Evolutionary conservation across 2,329 filamentous ascomycete genomes (phyloP), one percentile per base, ranked within the genome.

Genomic region (Alternaria solani): DNA sequence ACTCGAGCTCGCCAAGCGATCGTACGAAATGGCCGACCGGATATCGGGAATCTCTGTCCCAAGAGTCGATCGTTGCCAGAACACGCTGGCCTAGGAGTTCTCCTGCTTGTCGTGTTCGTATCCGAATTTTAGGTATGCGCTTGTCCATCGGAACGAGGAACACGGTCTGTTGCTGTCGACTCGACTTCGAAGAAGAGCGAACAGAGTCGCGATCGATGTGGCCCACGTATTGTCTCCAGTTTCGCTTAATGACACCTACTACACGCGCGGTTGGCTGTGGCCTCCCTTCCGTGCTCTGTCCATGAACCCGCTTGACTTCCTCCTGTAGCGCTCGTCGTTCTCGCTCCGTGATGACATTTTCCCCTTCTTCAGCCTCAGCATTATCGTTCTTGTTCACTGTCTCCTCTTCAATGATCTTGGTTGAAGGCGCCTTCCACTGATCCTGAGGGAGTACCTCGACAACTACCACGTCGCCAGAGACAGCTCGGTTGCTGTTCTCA

Each of bases 101-200:
- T 16, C 89, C 88, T 25, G 93, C 94, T 79, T 98, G 95, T 52
- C 95, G 87, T 11, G 95, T 98, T 51, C 94, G 89, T 55, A 99
- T 88, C 46, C 93, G 88, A 71, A 99, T 97, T 82, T 98, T 99
- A 2, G 95, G 95, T 23, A 99, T 91, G 72, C 93, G 91, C 83
- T 97, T 98, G 80, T 99, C 94, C 94, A 99, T 98, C 4, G 95
- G 94, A 49, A 98, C 89, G 18, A 99, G 85, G 79, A 99, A 99
- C 14, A 99, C 93, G 16, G 88, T 96, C 75, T 97, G 93, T 75
- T 96, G 93, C 71, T 91, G 91, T 59, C 93, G 87, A 30, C 92
- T 93, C 69, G 93, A 90, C 61, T 88, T 90, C 2, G 87, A 87
- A 3, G 88, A 87, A 54, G 89, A 87, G 71, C 89, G 90, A 49